These are phyloP conservation scores for Coleophoma eucalyptorum DNA, from an alignment of 2,329 filamentous ascomycete genomes.

Conservation along the genomic window DNA sequence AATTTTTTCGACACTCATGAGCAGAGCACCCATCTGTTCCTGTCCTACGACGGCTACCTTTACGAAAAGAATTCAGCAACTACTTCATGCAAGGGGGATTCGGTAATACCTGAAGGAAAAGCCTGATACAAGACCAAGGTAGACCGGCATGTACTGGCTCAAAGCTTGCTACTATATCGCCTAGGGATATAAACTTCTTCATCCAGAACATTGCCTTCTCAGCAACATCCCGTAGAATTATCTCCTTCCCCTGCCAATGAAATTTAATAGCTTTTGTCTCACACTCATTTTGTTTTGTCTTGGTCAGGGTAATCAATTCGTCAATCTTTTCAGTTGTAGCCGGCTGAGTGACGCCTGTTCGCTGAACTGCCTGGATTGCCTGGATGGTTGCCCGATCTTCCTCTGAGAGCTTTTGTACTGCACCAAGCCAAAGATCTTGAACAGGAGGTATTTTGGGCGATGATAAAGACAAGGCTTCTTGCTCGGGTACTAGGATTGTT, in stretches of 20 bases:
- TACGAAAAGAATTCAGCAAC: neutral
- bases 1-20: slow-evolving; percentile 12
- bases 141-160: slow-evolving; percentile 20
- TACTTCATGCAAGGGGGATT: neutral
- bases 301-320: neutral
- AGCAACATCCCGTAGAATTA: slow-evolving; percentile 9
- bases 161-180: slow-evolving; percentile 16
- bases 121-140: slow-evolving; percentile 22
- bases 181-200: slow-evolving; percentile 18
- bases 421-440: neutral
- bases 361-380: neutral
- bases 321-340: neutral
- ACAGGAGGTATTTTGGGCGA: neutral
- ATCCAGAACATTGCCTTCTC: slow-evolving; percentile 16
- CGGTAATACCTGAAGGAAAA: slow-evolving; percentile 15
- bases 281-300: neutral
- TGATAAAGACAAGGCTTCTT: neutral
- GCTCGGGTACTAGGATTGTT: neutral
- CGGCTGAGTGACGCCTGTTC: neutral
- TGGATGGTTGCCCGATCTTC: neutral
- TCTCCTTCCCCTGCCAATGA: neutral
- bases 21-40: slow-evolving; percentile 11
- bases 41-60: slow-evolving; percentile 4
- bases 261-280: neutral
- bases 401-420: neutral